phyloP scores from a whole-genome alignment of 495 filamentous ascomycete species.

The Penicillium paxilli region DNA sequence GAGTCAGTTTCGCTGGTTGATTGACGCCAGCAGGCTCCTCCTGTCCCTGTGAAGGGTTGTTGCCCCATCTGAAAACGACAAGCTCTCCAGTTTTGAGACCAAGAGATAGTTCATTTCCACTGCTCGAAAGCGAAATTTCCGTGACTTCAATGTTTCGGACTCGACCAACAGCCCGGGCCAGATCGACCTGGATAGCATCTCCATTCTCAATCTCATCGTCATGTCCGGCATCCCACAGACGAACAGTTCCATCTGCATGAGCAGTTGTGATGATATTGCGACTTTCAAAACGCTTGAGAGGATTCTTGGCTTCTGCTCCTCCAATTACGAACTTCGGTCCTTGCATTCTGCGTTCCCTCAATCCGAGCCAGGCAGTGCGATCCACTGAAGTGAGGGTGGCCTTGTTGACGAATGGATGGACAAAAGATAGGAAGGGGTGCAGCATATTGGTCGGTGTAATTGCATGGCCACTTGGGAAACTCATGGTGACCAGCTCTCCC shows the following conservation, averaged over 20 bases:
- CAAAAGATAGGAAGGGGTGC: slow-evolving; percentile 76
- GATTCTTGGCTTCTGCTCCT: slow-evolving; percentile 65
- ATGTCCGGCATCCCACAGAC: slow-evolving; percentile 88
- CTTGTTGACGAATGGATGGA: slow-evolving; percentile 83
- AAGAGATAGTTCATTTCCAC: slow-evolving; percentile 78
- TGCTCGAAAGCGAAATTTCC: slow-evolving; percentile 71
- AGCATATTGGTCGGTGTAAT: slow-evolving; percentile 90
- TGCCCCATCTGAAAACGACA: slow-evolving; percentile 83
- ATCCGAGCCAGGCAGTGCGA: slow-evolving; percentile 82
- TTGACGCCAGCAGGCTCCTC: slow-evolving; percentile 56
- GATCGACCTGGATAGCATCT: slow-evolving; percentile 77
- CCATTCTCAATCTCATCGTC: slow-evolving; percentile 91
- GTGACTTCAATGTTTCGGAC: slow-evolving; percentile 76
- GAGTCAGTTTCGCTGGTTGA: slow-evolving; percentile 60
- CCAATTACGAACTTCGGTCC: slow-evolving; percentile 75
- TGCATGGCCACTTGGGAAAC: slow-evolving; percentile 86
- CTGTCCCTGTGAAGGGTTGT: slow-evolving; percentile 63
- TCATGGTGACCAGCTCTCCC: slow-evolving; percentile 84
- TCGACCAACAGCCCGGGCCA: slow-evolving; percentile 78
- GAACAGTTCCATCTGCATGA: slow-evolving; percentile 83
- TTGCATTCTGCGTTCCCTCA: slow-evolving; percentile 72
- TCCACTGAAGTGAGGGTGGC: slow-evolving; percentile 67
- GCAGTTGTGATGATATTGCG: slow-evolving; percentile 79
- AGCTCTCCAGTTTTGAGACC: slow-evolving; percentile 81
- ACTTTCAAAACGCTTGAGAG: slow-evolving; percentile 72